Evolutionary conservation across 805 yeast species (phyloP).

Genomic region (Suhomyces kilbournensis): DNA sequence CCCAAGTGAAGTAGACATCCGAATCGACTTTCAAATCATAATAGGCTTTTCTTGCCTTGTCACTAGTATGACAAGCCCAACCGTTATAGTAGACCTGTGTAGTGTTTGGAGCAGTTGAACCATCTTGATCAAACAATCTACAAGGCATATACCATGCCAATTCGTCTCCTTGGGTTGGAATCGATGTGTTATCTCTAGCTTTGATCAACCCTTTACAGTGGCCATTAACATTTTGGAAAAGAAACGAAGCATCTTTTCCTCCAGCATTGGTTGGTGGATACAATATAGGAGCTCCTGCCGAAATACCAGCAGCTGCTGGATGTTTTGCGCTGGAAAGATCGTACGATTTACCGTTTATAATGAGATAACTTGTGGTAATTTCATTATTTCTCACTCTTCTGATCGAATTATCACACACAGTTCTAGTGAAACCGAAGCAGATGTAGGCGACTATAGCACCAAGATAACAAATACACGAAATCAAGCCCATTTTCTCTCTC

Average conservation of each 20-base stretch:
- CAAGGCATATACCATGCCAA: conserved; percentile 98
- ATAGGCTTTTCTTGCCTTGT: conserved; percentile 64
- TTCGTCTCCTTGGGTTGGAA: conserved; percentile 60
- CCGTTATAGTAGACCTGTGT: conserved; percentile 69
- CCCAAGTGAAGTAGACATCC: conserved; percentile 88
- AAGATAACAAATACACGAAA: conserved; percentile 67
- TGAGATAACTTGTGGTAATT: conserved; percentile 58
- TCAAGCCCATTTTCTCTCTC: conserved; percentile 91
- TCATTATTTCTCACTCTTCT: conserved; percentile 58
- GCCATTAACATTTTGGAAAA: conserved; percentile 90
- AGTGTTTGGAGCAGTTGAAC: conserved; percentile 63
- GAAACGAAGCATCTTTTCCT: conserved; percentile 77
- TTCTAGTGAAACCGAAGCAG: conserved; percentile 85
- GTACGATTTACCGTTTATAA: conserved; percentile 81
- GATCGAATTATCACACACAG: conserved; percentile 58
- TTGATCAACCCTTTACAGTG: conserved; percentile 76
- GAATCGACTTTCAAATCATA: conserved; percentile 60
- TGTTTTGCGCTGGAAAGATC: conserved; percentile 69
- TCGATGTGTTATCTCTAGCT: conserved; percentile 65
- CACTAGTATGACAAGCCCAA: conserved; percentile 87
- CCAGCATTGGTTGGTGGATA: conserved; percentile 89
- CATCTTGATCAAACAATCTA: conserved; percentile 64
- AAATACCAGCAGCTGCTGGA: conserved; percentile 79
- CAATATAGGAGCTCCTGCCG: conserved; percentile 64
- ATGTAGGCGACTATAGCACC: conserved; percentile 81